A percentile compares a stretch with the other conserved stretches of the same genome.
These are phyloP conservation scores for Orychophragmus violaceus DNA, from an alignment of 345 rosid species.

Conservation along the genomic window DNA sequence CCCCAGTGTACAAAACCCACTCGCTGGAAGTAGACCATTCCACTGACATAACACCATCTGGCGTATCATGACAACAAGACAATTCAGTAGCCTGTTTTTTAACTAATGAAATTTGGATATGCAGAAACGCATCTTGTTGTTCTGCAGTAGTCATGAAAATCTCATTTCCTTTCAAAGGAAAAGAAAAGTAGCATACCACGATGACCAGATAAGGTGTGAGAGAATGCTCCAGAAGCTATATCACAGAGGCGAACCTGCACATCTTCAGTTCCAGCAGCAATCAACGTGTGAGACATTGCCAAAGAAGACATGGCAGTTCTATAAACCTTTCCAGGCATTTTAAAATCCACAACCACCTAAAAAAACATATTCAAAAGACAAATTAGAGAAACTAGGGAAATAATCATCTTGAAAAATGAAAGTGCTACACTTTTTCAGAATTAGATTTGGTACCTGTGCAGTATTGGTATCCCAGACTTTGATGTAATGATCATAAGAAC, in stretches of 20 bases:
- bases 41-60: constrained; percentile 89
- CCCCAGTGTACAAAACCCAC: constrained; percentile 88
- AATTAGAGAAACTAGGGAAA: not conserved
- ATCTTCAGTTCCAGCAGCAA: constrained; percentile 94
- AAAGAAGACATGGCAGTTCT: constrained; percentile 83
- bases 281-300: constrained; percentile 81
- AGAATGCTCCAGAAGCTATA: constrained; percentile 81
- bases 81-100: not conserved
- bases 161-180: too few relatives aligned
- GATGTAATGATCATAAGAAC: constrained; percentile 68
- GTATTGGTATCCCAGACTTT: constrained; percentile 97
- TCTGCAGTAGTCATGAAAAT: not conserved
- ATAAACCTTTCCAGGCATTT: constrained; percentile 95
- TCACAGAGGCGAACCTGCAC: constrained; percentile 97
- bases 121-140: not conserved
- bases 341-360: constrained; percentile 73
- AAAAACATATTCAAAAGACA: not conserved
- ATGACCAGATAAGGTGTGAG: constrained; percentile 94
- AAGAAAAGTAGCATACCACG: constrained; percentile 50
- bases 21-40: constrained; percentile 97
- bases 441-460: constrained; percentile 44
- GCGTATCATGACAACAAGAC: constrained; percentile 26
- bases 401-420: not conserved
- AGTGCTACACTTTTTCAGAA: not conserved
- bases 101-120: not conserved